A percentile compares a stretch with the other conserved stretches of the same genome.
These are phyloP conservation scores for Lathyrus oleraceus DNA, from an alignment of 306 rosid species.

Conservation along the genomic window DNA sequence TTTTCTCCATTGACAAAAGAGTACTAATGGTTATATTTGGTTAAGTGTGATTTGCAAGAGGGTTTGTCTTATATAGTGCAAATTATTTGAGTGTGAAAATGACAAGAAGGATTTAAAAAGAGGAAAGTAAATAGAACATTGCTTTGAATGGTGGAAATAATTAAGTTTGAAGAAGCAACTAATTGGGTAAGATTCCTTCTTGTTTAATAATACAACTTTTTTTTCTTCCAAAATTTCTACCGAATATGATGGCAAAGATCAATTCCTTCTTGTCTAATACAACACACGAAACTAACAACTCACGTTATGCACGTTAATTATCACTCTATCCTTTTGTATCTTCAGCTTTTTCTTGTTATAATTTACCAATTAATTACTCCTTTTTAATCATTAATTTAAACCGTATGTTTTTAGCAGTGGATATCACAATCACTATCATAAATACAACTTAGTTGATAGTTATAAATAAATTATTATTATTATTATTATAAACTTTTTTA, in stretches of 20 bases:
- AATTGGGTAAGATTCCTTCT: constrained; percentile 41
- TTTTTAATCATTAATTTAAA: too few species aligned
- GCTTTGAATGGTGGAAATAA: constrained; percentile 29
- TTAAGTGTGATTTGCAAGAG: constrained; percentile 9
- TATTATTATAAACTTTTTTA: too few species aligned
- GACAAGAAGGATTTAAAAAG: neutral
- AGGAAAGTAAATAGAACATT: neutral
- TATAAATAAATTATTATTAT: too few species aligned
- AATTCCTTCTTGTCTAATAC: too few species aligned
- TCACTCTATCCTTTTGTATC: too few species aligned
- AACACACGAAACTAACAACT: too few species aligned
- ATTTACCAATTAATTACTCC: too few species aligned
- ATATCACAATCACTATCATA: too few species aligned
- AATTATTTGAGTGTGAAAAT: neutral
- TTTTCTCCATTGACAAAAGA: constrained; percentile 39
- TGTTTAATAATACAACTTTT: neutral
- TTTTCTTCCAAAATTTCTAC: neutral
- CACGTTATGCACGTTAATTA: too few species aligned
- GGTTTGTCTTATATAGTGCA: constrained; percentile 39
- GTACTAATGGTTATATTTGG: constrained; percentile 15
- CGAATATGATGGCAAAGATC: constrained; percentile 22
- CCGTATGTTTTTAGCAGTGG: too few species aligned
- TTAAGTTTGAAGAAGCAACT: constrained; percentile 26
- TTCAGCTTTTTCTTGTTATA: too few species aligned
- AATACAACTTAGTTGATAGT: too few species aligned